Conservation (phyloP, 192 early-diverging fungal genomes). For the Backusella circina region DNA sequence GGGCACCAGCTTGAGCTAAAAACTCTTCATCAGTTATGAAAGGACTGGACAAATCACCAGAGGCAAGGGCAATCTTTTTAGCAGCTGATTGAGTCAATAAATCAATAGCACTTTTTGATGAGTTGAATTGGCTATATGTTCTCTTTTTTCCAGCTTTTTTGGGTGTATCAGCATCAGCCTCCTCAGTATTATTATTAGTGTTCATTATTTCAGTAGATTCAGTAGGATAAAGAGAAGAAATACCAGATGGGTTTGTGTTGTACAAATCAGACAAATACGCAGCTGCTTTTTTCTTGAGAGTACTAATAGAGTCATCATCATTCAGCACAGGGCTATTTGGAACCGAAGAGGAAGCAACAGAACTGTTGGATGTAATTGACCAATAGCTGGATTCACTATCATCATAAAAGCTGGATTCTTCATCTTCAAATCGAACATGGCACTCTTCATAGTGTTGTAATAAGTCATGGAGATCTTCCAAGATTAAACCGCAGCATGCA, state of each 20-base stretch:
- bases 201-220: not conserved
- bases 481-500: conserved; percentile 86
- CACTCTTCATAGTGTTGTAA: conserved; percentile 96
- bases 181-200: not conserved
- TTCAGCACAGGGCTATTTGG: conserved; percentile 17
- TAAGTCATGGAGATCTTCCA: conserved; percentile 91
- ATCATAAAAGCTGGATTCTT: conserved; percentile 57
- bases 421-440: conserved; percentile 87
- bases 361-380: not conserved
- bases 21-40: conserved; percentile 36
- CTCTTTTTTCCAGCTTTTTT: conserved; percentile 17
- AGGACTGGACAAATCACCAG: conserved; percentile 7
- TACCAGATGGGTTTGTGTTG: not conserved
- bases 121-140: conserved; percentile 6
- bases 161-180: conserved; percentile 6
- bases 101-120: conserved; percentile 7
- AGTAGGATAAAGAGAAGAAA: not conserved
- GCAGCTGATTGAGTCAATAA: conserved; percentile 18
- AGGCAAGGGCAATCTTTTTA: conserved; percentile 13
- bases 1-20: conserved; percentile 33
- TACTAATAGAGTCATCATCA: conserved; percentile 17
- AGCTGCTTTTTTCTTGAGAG: conserved; percentile 33
- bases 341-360: not conserved
- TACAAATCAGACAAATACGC: conserved; percentile 28
- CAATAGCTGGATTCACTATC: conserved; percentile 24